phyloP scores from a whole-genome alignment of 2,329 filamentous ascomycete genomes.

The Davidsoniella virescens region DNA sequence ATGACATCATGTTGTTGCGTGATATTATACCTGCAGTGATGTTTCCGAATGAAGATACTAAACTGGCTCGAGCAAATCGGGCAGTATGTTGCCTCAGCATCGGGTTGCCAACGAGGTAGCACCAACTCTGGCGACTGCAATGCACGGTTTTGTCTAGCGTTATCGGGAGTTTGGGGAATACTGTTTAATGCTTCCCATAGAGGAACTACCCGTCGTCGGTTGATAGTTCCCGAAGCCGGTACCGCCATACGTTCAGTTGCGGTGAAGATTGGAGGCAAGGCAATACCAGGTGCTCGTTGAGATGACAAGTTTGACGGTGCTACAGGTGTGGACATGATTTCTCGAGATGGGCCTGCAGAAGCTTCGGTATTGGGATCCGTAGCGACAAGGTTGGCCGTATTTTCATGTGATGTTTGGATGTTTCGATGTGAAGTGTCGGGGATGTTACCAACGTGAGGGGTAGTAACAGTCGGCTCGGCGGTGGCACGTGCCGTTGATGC shows the following conservation, averaged over 20 bases:
- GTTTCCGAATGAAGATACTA: conserved; percentile 72
- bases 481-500: too few relatives aligned
- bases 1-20: neutral
- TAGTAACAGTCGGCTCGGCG: too few relatives aligned
- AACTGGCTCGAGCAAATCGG: conserved; percentile 72
- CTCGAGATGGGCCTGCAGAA: too few relatives aligned
- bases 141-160: neutral
- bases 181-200: conserved; percentile 2
- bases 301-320: too few relatives aligned
- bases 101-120: conserved; percentile 75
- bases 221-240: neutral
- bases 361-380: too few relatives aligned
- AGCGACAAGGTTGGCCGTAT: too few relatives aligned
- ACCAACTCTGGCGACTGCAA: conserved; percentile 27
- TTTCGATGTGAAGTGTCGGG: too few relatives aligned
- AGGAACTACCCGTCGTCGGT: neutral
- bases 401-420: too few relatives aligned
- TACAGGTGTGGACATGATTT: too few relatives aligned
- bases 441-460: too few relatives aligned
- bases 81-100: conserved; percentile 65
- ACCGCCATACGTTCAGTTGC: neutral
- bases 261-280: neutral
- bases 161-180: neutral
- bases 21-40: conserved; percentile 65
- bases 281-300: neutral